Conservation (phyloP, 164 flowering plant genomes). For the Nymphaea thermarum region DNA sequence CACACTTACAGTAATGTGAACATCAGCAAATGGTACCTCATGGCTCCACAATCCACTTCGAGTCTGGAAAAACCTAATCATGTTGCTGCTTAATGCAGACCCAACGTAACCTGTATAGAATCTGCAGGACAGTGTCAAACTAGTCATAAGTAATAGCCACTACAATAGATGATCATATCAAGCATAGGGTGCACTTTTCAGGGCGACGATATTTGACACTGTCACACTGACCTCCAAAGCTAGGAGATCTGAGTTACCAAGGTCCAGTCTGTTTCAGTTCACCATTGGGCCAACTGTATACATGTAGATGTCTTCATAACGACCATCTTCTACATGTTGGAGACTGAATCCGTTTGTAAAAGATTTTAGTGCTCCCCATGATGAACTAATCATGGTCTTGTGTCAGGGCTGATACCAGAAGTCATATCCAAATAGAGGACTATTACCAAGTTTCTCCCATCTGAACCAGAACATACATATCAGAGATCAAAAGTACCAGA, state of each 20-base stretch:
- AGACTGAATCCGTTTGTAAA: constrained; percentile 81
- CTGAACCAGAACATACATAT: constrained; percentile 14
- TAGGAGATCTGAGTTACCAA: constrained; percentile 68
- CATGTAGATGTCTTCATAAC: constrained; percentile 75
- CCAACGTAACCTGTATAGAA: constrained; percentile 68
- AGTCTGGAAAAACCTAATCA: constrained; percentile 81
- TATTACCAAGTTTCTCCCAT: constrained; percentile 98
- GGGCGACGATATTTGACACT: too few relatives aligned
- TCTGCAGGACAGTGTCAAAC: too few relatives aligned
- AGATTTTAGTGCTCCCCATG: constrained; percentile 95
- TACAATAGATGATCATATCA: too few relatives aligned
- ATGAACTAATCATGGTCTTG: constrained; percentile 90
- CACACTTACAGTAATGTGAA: not conserved
- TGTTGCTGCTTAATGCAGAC: constrained; percentile 83
- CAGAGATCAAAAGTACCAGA: too few relatives aligned
- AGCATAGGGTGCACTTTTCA: too few relatives aligned
- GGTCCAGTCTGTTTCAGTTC: constrained; percentile 88
- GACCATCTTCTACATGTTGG: constrained; percentile 82
- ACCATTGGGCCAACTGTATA: constrained; percentile 93
- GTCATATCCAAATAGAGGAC: constrained; percentile 83
- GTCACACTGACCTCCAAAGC: constrained; percentile 54
- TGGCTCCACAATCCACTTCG: constrained; percentile 79
- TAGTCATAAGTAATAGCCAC: too few relatives aligned
- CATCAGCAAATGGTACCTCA: constrained; percentile 34
- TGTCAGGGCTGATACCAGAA: constrained; percentile 97